These are phyloP conservation scores for Cystobasidium slooffiae DNA, from an alignment of 1,284 basidiomycete genomes.

Conservation along the genomic window DNA sequence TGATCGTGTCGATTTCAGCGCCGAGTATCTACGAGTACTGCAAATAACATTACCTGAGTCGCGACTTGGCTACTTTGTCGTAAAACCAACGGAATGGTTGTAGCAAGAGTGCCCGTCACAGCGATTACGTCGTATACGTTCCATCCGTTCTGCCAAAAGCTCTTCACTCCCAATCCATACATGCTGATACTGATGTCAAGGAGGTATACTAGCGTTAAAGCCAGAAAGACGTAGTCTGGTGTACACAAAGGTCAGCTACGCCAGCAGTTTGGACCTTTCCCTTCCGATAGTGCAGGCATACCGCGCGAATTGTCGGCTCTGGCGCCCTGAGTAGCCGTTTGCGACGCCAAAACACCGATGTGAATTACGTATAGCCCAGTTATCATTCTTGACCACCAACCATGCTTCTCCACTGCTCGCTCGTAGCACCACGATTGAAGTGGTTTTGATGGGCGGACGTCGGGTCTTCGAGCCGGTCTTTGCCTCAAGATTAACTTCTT, in stretches of 20 bases:
- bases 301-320: constrained; percentile 70
- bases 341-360: constrained; percentile 83
- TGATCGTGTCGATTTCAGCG: not conserved
- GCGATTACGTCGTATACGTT: constrained; percentile 89
- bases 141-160: constrained; percentile 82
- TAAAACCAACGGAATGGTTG: constrained; percentile 76
- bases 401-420: constrained; percentile 85
- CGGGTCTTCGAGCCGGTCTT: constrained; percentile 79
- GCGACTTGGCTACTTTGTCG: constrained; percentile 49
- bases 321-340: constrained; percentile 69
- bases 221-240: constrained; percentile 77
- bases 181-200: constrained; percentile 79
- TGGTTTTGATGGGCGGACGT: constrained; percentile 63
- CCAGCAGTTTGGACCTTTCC: too few species aligned
- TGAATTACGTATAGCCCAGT: constrained; percentile 83
- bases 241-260: not conserved
- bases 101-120: constrained; percentile 79
- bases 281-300: constrained; percentile 57
- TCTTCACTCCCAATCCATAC: constrained; percentile 80
- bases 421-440: constrained; percentile 89
- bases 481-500: constrained; percentile 87
- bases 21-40: not conserved
- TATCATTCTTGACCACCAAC: constrained; percentile 88
- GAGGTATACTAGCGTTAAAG: constrained; percentile 73
- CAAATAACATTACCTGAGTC: constrained; percentile 8